phyloP scores from a whole-genome alignment of 208 protist genomes.

The Trypanosoma avium region DNA sequence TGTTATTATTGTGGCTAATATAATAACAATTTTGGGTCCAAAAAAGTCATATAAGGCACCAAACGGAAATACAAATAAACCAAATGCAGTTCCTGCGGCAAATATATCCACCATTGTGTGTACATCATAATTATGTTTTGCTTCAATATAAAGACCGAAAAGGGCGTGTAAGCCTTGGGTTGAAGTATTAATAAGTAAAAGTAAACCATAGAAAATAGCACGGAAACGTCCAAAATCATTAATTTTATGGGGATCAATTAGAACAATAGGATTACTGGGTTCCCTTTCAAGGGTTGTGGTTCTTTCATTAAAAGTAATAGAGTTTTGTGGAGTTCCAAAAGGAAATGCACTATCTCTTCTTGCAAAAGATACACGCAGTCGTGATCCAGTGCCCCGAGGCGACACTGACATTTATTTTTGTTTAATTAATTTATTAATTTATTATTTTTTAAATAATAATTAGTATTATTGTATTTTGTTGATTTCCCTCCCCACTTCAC shows the following conservation, averaged over 20 bases:
- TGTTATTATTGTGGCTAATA: constrained; percentile 9
- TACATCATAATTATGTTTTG: constrained; percentile 3
- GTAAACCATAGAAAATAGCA: neutral
- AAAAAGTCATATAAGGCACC: constrained; percentile 20
- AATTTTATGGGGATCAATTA: constrained; percentile 12
- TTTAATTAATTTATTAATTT: neutral
- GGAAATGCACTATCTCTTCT: neutral
- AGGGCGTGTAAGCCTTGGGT: neutral
- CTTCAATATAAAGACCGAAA: constrained; percentile 2
- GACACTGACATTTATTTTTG: too few relatives aligned
- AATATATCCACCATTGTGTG: constrained; percentile 11
- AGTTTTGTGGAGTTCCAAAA: too few relatives aligned
- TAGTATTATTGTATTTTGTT: constrained; percentile 5
- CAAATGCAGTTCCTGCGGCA: constrained; percentile 11
- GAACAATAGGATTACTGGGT: neutral
- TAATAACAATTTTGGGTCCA: constrained; percentile 13
- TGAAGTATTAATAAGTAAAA: constrained; percentile 9
- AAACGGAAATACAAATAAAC: constrained; percentile 17
- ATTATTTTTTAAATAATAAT: constrained; percentile 7
- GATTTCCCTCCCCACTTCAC: too few relatives aligned
- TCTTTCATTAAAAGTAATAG: neutral
- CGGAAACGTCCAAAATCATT: constrained; percentile 17
- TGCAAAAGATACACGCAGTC: neutral
- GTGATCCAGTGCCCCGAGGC: too few relatives aligned
- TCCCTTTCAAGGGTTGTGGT: neutral